Base-by-base conservation (phyloP, 148 eudicot species). In the Arbutus unedo region DNA sequence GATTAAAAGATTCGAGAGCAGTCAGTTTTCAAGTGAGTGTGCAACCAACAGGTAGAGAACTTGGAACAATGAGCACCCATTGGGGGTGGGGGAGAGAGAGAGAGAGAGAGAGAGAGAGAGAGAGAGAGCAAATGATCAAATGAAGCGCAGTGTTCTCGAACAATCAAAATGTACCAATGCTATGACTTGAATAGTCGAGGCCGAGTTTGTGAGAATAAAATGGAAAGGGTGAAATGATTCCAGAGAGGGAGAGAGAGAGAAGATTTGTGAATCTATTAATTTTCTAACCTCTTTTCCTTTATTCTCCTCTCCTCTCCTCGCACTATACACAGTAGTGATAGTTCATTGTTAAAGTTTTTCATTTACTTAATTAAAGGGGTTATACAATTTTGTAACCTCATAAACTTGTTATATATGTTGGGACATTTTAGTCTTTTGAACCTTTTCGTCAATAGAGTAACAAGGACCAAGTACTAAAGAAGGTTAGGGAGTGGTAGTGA, bases 1-100 rank as follows among this genome's bases (percentile, higher is more conserved):
- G 77, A 83, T 90, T 91, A 44, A 91, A 83, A 62, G 91, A 74
- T 57, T 88, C 81, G n/a, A 90, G 85, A 79, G 87, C 89, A 66
- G 93, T 84, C 53, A 89, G 87, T 31, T 84, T 91, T 91, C 73
- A 85, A 85, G 49, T 86, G 88, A 23, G 93, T 90, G 55, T 88
- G 87, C 89, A 91, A 87, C 90, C 91, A 90, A 82, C 94, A 91
- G 81, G 89, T 66, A 2, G 94, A 82, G 84, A 91, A 88, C 81
- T 88, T 91, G 23, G 92, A 91, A 83, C 94, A 91, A 14, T 87
- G 82, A 8, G 83, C 90, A 23, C 94, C 94, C 94, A 90, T 90
- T 78, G 78, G 47, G 4, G n/a, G n/a, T n/a, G n/a, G n/a, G n/a
- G n/a, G n/a, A 3, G 8, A 31, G 38, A 1, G 38, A 31, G 38